A percentile compares a stretch with the other conserved stretches of the same genome.
These are phyloP conservation scores for Globisporangium camurandrum DNA, from an alignment of 352 stramenopile genomes.

Conservation along the genomic window DNA sequence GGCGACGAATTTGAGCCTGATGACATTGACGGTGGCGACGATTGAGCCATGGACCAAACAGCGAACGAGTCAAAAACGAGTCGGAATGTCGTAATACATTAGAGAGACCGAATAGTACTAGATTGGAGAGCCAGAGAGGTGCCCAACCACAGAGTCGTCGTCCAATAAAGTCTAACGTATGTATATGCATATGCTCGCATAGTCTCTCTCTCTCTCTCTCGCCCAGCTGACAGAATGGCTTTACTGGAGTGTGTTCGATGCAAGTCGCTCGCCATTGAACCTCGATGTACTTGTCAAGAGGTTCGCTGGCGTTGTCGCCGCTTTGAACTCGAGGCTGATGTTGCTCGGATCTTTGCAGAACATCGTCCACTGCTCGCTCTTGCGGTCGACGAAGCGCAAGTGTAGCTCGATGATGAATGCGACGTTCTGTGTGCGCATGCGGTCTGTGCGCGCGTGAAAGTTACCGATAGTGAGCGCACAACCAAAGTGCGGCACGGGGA, in stretches of 20 bases:
- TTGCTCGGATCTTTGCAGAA: conserved; percentile 98
- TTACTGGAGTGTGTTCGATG: too few species aligned
- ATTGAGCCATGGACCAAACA: too few species aligned
- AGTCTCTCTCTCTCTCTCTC: too few species aligned
- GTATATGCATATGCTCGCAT: too few species aligned
- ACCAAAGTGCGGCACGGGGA: conserved; percentile 96
- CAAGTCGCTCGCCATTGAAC: too few species aligned
- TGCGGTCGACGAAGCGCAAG: conserved; percentile 89
- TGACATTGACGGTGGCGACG: conserved; percentile 45
- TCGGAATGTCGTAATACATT: too few species aligned
- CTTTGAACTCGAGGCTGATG: conserved; percentile 99
- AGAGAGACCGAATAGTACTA: too few species aligned
- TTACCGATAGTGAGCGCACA: conserved; percentile 88
- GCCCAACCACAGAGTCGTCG: too few species aligned
- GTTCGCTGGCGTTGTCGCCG: conserved; percentile 95
- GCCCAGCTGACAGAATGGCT: too few species aligned
- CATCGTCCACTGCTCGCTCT: conserved; percentile 98
- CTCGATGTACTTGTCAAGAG: conserved; percentile 96
- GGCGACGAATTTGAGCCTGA: conserved; percentile 36
- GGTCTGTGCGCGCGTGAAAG: conserved; percentile 88
- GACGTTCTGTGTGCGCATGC: conserved; percentile 67
- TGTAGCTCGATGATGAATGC: conserved; percentile 96
- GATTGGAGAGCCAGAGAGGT: too few species aligned
- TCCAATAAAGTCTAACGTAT: too few species aligned
- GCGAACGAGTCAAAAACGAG: too few species aligned